phyloP scores from a whole-genome alignment of 148 eudicot genomes.

The Vaccinium macrocarpon region DNA sequence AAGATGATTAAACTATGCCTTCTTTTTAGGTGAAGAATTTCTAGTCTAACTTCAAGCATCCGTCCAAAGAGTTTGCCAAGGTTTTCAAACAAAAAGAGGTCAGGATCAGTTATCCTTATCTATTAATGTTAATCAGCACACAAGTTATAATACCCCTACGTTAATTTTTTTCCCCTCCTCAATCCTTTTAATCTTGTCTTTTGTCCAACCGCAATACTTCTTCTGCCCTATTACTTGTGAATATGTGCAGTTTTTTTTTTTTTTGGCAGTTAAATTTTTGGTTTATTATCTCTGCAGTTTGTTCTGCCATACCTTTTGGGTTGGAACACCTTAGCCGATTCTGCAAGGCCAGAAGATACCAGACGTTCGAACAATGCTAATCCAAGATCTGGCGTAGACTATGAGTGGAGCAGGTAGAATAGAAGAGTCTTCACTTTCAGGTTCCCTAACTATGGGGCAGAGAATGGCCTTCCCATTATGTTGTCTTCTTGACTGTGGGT shows the following conservation, averaged over 20 bases:
- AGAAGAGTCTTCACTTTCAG: neutral
- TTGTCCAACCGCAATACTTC: neutral
- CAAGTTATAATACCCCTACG: neutral
- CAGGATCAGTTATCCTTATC: neutral
- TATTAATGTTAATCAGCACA: neutral
- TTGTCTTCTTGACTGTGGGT: neutral
- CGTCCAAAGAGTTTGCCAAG: neutral
- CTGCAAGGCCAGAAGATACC: conserved; percentile 55
- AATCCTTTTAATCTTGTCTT: neutral
- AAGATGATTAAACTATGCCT: neutral
- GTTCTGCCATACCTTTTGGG: conserved; percentile 83
- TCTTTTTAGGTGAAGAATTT: neutral
- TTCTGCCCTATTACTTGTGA: neutral
- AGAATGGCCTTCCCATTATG: conserved; percentile 4
- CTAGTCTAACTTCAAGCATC: neutral
- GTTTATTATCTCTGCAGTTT: conserved; percentile 54
- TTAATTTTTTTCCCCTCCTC: neutral
- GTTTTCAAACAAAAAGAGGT: neutral
- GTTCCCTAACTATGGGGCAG: neutral
- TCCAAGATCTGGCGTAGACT: conserved; percentile 51
- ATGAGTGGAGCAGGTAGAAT: conserved; percentile 83
- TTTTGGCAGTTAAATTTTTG: neutral
- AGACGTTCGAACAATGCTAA: conserved; percentile 44
- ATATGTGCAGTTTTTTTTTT: conserved; percentile 45
- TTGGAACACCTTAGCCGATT: conserved; percentile 71